Conservation (phyloP, 2,329 filamentous ascomycete genomes). For the Aspergillus proliferans region DNA sequence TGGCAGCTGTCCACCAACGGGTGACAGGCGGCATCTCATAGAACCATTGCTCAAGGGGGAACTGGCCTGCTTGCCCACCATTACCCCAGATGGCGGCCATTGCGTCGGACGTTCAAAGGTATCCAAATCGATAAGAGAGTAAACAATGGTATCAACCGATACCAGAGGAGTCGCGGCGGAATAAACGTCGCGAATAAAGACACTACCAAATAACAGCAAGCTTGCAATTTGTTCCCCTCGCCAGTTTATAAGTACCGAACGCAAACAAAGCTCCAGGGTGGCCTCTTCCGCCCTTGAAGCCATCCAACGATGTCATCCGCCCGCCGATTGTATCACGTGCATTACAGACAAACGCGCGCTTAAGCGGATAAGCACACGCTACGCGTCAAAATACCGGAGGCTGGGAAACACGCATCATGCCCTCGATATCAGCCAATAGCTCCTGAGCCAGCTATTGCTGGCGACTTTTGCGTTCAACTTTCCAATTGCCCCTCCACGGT, state of each 20-base stretch:
- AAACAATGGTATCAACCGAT: not conserved
- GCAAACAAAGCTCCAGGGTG: constrained; percentile 13
- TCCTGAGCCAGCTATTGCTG: not conserved
- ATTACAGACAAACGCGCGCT: constrained; percentile 7
- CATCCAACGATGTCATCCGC: constrained; percentile 1
- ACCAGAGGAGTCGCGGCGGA: not conserved
- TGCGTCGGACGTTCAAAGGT: constrained; percentile 5
- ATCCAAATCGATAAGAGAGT: not conserved
- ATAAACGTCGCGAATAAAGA: constrained; percentile 1
- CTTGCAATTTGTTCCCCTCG: not conserved
- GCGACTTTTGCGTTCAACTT: not conserved
- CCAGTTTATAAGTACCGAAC: not conserved
- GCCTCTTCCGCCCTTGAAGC: constrained; percentile 11
- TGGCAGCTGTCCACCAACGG: constrained; percentile 92
- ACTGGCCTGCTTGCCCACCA: constrained; percentile 46
- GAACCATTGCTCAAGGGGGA: constrained; percentile 95
- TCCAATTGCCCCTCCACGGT: not conserved
- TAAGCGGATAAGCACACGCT: constrained; percentile 4
- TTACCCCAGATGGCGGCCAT: constrained; percentile 43
- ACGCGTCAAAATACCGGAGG: constrained; percentile 19
- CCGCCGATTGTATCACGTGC: constrained; percentile 5
- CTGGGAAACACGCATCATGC: constrained; percentile 7
- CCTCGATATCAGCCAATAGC: not conserved
- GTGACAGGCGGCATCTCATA: constrained; percentile 98
- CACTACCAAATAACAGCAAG: not conserved